phyloP scores from a whole-genome alignment of 2,329 filamentous ascomycete species.

The Kalaharituber pfeilii region DNA sequence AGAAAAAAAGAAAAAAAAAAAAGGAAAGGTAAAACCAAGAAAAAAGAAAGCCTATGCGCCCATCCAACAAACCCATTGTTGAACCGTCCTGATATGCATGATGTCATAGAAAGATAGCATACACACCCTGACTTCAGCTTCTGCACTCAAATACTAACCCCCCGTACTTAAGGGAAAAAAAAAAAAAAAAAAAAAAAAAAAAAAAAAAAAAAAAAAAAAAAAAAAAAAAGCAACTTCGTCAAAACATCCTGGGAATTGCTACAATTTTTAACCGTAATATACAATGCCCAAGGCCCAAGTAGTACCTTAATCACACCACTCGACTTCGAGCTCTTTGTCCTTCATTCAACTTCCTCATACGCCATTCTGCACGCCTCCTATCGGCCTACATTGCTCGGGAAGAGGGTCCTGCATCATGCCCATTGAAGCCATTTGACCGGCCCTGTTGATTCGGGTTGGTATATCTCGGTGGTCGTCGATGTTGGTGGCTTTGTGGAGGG shows the following conservation, averaged over 20 bases:
- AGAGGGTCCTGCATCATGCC: slow-evolving; percentile 14
- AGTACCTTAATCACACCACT: slow-evolving; percentile 1
- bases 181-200: too few species aligned
- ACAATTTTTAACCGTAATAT: background rate
- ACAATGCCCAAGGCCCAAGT: slow-evolving; percentile 1
- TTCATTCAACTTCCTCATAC: slow-evolving; percentile 1
- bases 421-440: slow-evolving; percentile 9
- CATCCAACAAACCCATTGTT: slow-evolving; percentile 7
- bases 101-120: background rate
- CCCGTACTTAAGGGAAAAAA: too few species aligned
- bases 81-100: background rate
- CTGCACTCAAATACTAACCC: too few species aligned
- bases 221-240: slow-evolving; percentile 1
- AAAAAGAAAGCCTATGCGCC: slow-evolving; percentile 8
- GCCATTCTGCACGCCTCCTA: slow-evolving; percentile 1
- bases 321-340: background rate
- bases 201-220: too few species aligned
- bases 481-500: background rate
- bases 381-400: slow-evolving; percentile 14
- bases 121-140: background rate
- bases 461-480: slow-evolving; percentile 2
- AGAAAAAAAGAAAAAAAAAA: background rate
- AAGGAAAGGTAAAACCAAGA: background rate
- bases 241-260: background rate
- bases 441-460: slow-evolving; percentile 4